Base-by-base conservation (phyloP, 257 asterid genomes). In the Ajuga chamaepitys region DNA sequence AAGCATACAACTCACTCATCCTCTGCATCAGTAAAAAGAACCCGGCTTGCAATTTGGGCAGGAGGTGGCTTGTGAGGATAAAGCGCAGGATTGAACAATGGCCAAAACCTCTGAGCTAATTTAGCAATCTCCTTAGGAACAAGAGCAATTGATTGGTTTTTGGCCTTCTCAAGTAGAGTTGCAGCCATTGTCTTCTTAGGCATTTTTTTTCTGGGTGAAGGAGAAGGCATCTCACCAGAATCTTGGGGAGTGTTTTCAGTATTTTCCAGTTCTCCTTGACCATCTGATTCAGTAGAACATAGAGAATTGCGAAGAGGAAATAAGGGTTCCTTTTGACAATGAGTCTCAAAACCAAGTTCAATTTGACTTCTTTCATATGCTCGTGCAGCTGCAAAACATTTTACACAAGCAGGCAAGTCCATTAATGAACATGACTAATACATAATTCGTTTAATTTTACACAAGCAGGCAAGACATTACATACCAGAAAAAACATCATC, bases 61-160 rank as follows among this genome's bases (percentile, higher is more conserved):
- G 89, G 91, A 38, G 99, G 97, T 75, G 97, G 95, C 82, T 88
- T 85, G 76, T 83, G 92, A 56, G 99, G 99, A 78, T 85, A 94
- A 67, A 94, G 86, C 40, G 88, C 82, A 6, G 99, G 89, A 81
- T 94, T 94, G 75, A 94, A 90, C 77, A 90, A 74, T 0, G 91
- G 88, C 77, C 66, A 76, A 84, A 94, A 94, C 75, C 95, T 85
- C 82, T 75, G 84, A 58, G 97, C 88, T 81, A 90, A 74, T 65
- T 74, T 76, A 59, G 96, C 88, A 68, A 94, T 88, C 80, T 86
- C 95, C 74, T 79, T 90, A 12, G 95, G 97, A 77, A 88, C 99
- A 65, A 72, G 82, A 71, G 86, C 84, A 81, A 90, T 79, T 60
- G 95, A 73, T 79, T 88, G 95, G 42, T 67, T 79, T 75, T 83